Base-by-base conservation (phyloP, 768 basidiomycete species). In the Mrakia frigida region DNA sequence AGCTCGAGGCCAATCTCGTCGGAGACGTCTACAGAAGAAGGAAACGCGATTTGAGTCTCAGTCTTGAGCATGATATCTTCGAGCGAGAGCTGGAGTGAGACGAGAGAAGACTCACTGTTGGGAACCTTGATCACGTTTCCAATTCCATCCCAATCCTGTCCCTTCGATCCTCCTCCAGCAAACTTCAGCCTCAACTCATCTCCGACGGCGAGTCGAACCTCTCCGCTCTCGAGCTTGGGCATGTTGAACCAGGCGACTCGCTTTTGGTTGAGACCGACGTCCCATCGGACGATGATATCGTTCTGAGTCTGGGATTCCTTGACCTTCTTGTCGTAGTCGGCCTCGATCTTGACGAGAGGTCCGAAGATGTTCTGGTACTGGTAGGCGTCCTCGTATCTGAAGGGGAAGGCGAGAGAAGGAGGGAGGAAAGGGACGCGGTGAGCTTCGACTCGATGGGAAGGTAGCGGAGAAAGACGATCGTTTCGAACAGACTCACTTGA, bases 351-450 rank as follows among this genome's bases (percentile, higher is more conserved):
- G 84, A 99, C 97, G 65, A 99, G 88, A 23, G 97, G 97, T 6
- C 97, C 97, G 81, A 98, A 96, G 74, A 99, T 98, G 82, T 99
- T 99, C 85, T 99, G 97, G 83, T 99, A 99, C 81, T 98, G 97
- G 82, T 98, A 99, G 63, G 97, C 97, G 83, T 99, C 97, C 82
- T 98, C 96, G 83, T 99, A 99, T 63, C 85, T 85, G 77, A 14
- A 75, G 28, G 35, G 28, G n/a, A 69, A 39, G 50, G 72, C 14
- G 52, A 46, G 2, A 50, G 6, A 21, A 18, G 18, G 46, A 21
- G 6, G 14, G 43, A n/a, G 43, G 43, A 46, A 11, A 41, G 39
- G 35, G 23, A 61, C 18, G 37, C 3, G 28, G 31, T 33, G 13
- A 73, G 41, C 50, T 65, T 35, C 10, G 39, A 37, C 25, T 35